A percentile compares a stretch with the other conserved stretches of the same genome.
Evolutionary conservation across 2,329 filamentous ascomycete species (phyloP).

Genomic region (Leptosphaerulina australis): DNA sequence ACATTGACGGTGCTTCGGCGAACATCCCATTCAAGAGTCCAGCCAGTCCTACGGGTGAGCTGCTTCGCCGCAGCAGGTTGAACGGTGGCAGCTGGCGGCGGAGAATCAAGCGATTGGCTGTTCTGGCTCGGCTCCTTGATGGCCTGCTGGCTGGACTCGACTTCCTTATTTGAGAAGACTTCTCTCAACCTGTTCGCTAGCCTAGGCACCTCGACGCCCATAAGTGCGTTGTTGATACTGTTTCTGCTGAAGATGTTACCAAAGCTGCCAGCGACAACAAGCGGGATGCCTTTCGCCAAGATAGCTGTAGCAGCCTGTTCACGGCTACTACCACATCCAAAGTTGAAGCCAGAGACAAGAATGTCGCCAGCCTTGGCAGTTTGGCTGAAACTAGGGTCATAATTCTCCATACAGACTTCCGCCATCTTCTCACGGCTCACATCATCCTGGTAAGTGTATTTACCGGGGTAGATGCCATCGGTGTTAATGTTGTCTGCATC

Average conservation of each 20-base stretch:
- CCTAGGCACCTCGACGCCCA: constrained; percentile 72
- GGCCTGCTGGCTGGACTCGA: constrained; percentile 43
- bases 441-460: constrained; percentile 90
- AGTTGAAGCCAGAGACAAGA: constrained; percentile 85
- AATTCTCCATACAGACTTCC: constrained; percentile 91
- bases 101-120: constrained; percentile 58
- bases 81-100: constrained; percentile 45
- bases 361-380: constrained; percentile 75
- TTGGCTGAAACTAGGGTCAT: constrained; percentile 72
- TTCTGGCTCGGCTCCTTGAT: constrained; percentile 61
- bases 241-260: constrained; percentile 83
- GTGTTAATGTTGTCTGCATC: constrained; percentile 90
- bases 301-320: constrained; percentile 91
- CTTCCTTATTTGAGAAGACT: constrained; percentile 55
- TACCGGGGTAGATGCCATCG: constrained; percentile 89
- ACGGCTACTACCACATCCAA: constrained; percentile 79
- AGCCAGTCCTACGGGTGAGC: constrained; percentile 76
- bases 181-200: constrained; percentile 70
- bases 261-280: constrained; percentile 82
- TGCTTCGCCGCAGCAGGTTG: constrained; percentile 57
- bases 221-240: constrained; percentile 78
- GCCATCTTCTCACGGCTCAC: constrained; percentile 81
- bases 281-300: constrained; percentile 76
- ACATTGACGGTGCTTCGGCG: constrained; percentile 71
- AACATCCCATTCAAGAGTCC: constrained; percentile 84